phyloP scores from a whole-genome alignment of 1,284 basidiomycete species.

The Neolentinus lepideus region DNA sequence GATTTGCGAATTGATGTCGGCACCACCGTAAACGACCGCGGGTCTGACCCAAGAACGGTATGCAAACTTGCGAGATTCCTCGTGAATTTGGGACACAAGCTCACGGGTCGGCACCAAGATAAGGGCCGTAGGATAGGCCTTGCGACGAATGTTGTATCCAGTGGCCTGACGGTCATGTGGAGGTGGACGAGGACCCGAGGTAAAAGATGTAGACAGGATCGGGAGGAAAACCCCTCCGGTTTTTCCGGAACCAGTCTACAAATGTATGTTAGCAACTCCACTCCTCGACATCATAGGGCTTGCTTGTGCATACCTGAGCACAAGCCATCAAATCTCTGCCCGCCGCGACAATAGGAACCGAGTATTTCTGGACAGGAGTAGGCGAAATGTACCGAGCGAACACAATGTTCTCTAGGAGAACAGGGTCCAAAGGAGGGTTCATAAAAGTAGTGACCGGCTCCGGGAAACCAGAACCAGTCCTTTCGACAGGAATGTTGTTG shows the following conservation, averaged over 20 bases:
- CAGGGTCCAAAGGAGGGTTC: conserved; percentile 85
- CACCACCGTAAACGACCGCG: conserved; percentile 98
- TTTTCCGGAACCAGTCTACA: conserved; percentile 96
- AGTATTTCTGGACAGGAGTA: conserved; percentile 99
- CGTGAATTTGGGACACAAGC: conserved; percentile 98
- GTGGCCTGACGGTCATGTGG: conserved; percentile 44
- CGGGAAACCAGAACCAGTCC: conserved; percentile 91
- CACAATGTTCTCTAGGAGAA: conserved; percentile 92
- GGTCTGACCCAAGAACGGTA: conserved; percentile 99
- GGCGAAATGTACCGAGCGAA: conserved; percentile 92
- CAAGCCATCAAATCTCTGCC: conserved; percentile 97
- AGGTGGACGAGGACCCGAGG: conserved; percentile 71
- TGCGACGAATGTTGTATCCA: conserved; percentile 68
- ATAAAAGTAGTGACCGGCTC: conserved; percentile 90
- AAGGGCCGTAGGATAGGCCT: conserved; percentile 93
- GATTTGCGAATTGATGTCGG: conserved; percentile 94
- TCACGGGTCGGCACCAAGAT: conserved; percentile 98
- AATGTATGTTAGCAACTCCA: conserved; percentile 6
- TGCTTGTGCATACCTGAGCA: too few species aligned
- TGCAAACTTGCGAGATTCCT: conserved; percentile 98
- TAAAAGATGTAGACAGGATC: conserved; percentile 93
- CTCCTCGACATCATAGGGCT: too few species aligned
- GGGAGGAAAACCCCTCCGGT: conserved; percentile 99
- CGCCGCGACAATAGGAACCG: conserved; percentile 93
- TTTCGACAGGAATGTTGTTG: conserved; percentile 99